Evolutionary conservation across 2,329 filamentous ascomycete species (phyloP).

Genomic region (Gaeumannomyces sp.): DNA sequence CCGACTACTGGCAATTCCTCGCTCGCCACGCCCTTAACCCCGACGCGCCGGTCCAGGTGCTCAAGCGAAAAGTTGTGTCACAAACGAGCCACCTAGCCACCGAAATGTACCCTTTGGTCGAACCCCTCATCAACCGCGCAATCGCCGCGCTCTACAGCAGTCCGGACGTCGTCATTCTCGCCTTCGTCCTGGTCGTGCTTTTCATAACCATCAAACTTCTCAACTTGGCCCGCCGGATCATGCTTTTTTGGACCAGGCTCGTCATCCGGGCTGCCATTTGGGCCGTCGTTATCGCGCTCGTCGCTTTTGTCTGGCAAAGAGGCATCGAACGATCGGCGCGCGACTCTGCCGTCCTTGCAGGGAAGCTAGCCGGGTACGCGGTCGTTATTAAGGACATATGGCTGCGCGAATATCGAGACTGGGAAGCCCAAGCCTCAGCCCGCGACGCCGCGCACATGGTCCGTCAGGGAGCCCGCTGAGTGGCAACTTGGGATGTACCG

Average conservation of each 20-base stretch:
- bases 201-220: constrained; percentile 60
- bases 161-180: constrained; percentile 36
- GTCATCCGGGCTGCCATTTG: constrained; percentile 58
- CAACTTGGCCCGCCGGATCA: constrained; percentile 61
- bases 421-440: constrained; percentile 40
- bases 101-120: constrained; percentile 34
- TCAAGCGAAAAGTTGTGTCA: constrained; percentile 28
- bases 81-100: constrained; percentile 24
- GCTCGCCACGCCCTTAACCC: constrained; percentile 42
- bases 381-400: constrained; percentile 47
- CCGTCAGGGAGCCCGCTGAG: no score
- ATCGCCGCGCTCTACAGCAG: constrained; percentile 30
- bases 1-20: constrained; percentile 38
- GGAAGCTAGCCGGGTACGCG: constrained; percentile 39
- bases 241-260: constrained; percentile 73
- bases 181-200: constrained; percentile 48
- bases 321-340: constrained; percentile 58
- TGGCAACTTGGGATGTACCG: no score
- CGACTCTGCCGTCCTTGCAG: constrained; percentile 44
- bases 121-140: constrained; percentile 36
- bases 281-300: constrained; percentile 47
- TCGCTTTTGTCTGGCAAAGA: constrained; percentile 55
- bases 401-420: constrained; percentile 50
- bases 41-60: constrained; percentile 36
- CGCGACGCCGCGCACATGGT: constrained; percentile 18